Conservation (phyloP, 805 yeast species). For the Ogataea glucozyma region DNA sequence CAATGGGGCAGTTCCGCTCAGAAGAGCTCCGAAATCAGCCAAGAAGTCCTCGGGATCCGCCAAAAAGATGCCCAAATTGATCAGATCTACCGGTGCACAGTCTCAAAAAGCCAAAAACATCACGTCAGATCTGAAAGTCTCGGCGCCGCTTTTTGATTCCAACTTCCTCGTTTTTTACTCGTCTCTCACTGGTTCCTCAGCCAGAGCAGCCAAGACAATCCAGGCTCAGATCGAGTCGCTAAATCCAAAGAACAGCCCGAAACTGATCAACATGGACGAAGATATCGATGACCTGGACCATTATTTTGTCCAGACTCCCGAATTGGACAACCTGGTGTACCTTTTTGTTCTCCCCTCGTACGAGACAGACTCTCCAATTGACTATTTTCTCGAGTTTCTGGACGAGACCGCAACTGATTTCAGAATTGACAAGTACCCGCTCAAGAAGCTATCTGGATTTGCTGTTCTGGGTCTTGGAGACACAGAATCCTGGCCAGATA, state of each 20-base stretch:
- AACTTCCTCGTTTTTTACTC: conserved; percentile 75
- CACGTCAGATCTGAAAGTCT: conserved; percentile 16
- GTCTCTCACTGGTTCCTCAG: conserved; percentile 81
- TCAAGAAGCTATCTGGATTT: conserved; percentile 69
- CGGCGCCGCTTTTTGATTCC: conserved; percentile 40
- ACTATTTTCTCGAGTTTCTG: conserved; percentile 77
- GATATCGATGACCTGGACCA: conserved; percentile 81
- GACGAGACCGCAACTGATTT: conserved; percentile 82
- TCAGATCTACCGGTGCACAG: conserved; percentile 9
- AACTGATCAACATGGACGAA: conserved; percentile 71
- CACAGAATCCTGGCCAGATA: conserved; percentile 75
- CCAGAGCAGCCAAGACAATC: conserved; percentile 62
- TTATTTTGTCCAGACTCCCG: conserved; percentile 70
- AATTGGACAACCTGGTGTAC: conserved; percentile 50
- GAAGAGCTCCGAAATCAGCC: neutral
- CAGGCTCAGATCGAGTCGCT: conserved; percentile 37
- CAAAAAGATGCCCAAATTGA: conserved; percentile 45
- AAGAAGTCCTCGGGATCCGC: conserved; percentile 10
- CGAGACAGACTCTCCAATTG: conserved; percentile 90
- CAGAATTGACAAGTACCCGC: conserved; percentile 80
- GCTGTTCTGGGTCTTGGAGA: conserved; percentile 89
- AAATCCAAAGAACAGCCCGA: conserved; percentile 43
- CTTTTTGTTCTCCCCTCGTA: conserved; percentile 83
- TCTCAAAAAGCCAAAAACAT: conserved; percentile 29
- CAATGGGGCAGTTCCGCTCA: conserved; percentile 12